Conservation (phyloP, 2,329 filamentous ascomycete species). For the Stagonosporopsis chrysanthemi region DNA sequence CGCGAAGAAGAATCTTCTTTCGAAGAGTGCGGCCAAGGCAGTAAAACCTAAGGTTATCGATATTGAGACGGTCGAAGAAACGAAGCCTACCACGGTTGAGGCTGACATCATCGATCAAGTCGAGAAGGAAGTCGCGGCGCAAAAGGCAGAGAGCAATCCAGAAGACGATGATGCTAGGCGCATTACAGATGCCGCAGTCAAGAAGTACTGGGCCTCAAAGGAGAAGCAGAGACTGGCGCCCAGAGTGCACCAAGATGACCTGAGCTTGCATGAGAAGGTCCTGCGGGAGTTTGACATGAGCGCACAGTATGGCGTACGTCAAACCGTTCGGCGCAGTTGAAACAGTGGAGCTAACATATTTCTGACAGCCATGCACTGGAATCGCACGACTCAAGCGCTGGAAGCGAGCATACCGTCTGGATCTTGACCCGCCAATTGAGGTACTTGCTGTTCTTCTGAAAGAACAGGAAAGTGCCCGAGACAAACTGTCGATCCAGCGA, state of each 20-base stretch:
- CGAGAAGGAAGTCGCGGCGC: slow-evolving; percentile 42
- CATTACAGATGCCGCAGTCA: slow-evolving; percentile 73
- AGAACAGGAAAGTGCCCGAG: slow-evolving; percentile 63
- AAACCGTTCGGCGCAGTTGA: background rate
- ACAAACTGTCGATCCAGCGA: slow-evolving; percentile 63
- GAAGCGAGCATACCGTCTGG: slow-evolving; percentile 83
- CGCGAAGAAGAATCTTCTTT: slow-evolving; percentile 51
- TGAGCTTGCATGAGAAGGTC: slow-evolving; percentile 82
- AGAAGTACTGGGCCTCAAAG: slow-evolving; percentile 77
- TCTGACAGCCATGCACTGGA: slow-evolving; percentile 82
- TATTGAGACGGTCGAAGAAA: slow-evolving; percentile 30
- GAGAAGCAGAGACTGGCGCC: slow-evolving; percentile 73
- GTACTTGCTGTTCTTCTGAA: slow-evolving; percentile 84
- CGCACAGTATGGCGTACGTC: slow-evolving; percentile 84
- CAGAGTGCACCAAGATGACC: slow-evolving; percentile 77
- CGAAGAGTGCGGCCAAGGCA: slow-evolving; percentile 42
- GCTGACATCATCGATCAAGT: slow-evolving; percentile 51
- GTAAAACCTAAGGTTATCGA: slow-evolving; percentile 34
- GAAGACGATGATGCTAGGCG: slow-evolving; percentile 67
- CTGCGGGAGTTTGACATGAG: slow-evolving; percentile 91
- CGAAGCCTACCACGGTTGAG: slow-evolving; percentile 50
- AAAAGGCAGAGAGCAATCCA: slow-evolving; percentile 32
- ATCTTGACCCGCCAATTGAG: slow-evolving; percentile 86
- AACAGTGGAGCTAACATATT: slow-evolving; percentile 3
- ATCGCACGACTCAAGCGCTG: slow-evolving; percentile 83